Base-by-base conservation (phyloP, 2,329 filamentous ascomycete genomes). In the Xylaria multiplex region DNA sequence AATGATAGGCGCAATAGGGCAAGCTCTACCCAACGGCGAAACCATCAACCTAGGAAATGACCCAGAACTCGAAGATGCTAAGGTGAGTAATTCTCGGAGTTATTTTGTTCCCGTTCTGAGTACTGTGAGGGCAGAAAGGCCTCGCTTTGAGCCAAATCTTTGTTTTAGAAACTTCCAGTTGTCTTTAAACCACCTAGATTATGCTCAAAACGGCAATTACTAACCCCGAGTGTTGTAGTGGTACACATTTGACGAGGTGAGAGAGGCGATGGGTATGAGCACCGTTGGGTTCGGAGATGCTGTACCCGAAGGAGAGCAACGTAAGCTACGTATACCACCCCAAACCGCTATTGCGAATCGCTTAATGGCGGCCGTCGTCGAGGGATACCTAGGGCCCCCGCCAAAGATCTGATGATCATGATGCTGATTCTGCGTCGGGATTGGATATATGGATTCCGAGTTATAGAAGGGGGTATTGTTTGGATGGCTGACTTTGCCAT, bases 331-430 rank as follows among this genome's bases (percentile, higher is more conserved):
- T 62, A 79, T 99, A 76, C 96, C 96, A 52, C 93, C 93, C 2
- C 82, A 85, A 65, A 97, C 93, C 42, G 95, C 96, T 1, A 98
- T 99, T 84, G 96, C 96, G 16, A 92, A 98, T 78, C 91, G 94
- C 77, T 80, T 98, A 75, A 89, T 99, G 72, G 85, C 83, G 59
- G 93, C 93, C 1, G 93, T 97, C 35, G 19, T 70, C 13, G 65
- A 69, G 0, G 69, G 69, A 46, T 71, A 69, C 42, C 40, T 71
- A 35, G 56, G 53, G 3, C 50, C 53, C 11, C 30, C 53, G 9
- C 62, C 69, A 13, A 71, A 69, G 55, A 71, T 71, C 3, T 71
- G 55, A 68, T 13, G 22, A 16, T 1, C 19, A 8, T 49, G 40
- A 43, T 19, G 22, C 19, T 11, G 13, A 13, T 46, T 45, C 19